Percentiles rank a stretch among this genome's conserved stretches.
These are phyloP conservation scores for Saccharum spontaneum DNA, from an alignment of 176 grass and related monocot genomes.

Conservation along the genomic window DNA sequence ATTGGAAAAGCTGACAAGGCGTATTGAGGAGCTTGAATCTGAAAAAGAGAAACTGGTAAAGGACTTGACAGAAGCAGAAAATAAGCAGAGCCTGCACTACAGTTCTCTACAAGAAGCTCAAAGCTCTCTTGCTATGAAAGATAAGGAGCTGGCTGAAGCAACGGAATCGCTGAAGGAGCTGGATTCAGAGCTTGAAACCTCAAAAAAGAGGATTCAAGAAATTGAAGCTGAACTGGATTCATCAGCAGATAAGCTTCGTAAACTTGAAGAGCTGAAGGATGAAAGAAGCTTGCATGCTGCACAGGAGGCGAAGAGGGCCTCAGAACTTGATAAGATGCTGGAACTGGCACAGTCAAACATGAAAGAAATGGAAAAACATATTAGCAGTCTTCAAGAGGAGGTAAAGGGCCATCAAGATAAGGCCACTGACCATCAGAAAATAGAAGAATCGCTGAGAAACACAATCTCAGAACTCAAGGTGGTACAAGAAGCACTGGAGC, in stretches of 20 bases:
- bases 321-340: constrained; percentile 76
- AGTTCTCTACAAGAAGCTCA: constrained; percentile 72
- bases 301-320: constrained; percentile 63
- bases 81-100: constrained; percentile 59
- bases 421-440: constrained; percentile 49
- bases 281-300: constrained; percentile 62
- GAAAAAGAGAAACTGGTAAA: constrained; percentile 54
- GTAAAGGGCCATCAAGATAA: constrained; percentile 61
- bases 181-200: constrained; percentile 55
- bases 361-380: constrained; percentile 76
- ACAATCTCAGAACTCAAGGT: constrained; percentile 60
- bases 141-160: constrained; percentile 63
- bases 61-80: constrained; percentile 69
- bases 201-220: constrained; percentile 60
- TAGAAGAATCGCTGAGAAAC: constrained; percentile 62
- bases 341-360: constrained; percentile 52
- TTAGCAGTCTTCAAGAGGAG: constrained; percentile 62
- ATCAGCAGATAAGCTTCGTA: constrained; percentile 51
- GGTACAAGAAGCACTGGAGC: constrained; percentile 60
- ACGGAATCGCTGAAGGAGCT: constrained; percentile 47
- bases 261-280: constrained; percentile 68
- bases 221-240: constrained; percentile 50
- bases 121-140: constrained; percentile 48
- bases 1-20: constrained; percentile 55
- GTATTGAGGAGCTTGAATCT: constrained; percentile 75